Base-by-base conservation (phyloP, 345 rosid genomes). In the Bruguiera sexangula region DNA sequence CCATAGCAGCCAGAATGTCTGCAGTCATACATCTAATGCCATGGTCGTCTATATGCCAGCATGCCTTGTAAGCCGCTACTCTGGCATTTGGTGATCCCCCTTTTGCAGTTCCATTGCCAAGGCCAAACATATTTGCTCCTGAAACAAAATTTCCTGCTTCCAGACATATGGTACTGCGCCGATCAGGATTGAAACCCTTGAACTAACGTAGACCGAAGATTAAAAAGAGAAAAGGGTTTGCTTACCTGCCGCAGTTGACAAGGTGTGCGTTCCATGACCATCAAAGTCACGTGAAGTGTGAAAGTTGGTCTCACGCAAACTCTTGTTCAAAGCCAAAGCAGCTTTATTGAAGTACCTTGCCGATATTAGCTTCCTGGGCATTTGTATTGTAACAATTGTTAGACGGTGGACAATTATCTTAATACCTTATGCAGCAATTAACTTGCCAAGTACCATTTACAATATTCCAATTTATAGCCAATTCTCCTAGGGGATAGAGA, bases 261-360 rank as follows among this genome's bases (percentile, higher is more conserved):
- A 76, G 4, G 96, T 89, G 52, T 85, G 88, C 1, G 78, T 64
- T 20, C 96, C 92, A 60, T 89, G 90, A 16, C 92, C 92, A 6
- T 73, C 54, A 0, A 2, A 8, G 74, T 89, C 95, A 2, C 87
- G 70, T 50, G 76, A 61, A 3, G 83, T 69, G 36, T 63, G 36
- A 16, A 63, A 79, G 3, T 82, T 24, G 9, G 82, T 60, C 20
- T 81, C 80, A 50, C 83, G 75, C 6, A 36, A 54, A 19, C 84
- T 81, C 10, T 37, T 31, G 50, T 4, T 50, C 2, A 87, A 73
- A 22, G 63, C 53, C 48, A 39, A 9, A 43, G 81, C 64, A 0
- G 92, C 96, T 80, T 83, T 84, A 84, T 82, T 85, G 53, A 87
- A 89, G 81, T 77, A 85, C 74, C 79, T 87, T 50, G 82, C 84